Base-by-base conservation (phyloP, 2,329 filamentous ascomycete species). In the Aspergillus awamori region DNA sequence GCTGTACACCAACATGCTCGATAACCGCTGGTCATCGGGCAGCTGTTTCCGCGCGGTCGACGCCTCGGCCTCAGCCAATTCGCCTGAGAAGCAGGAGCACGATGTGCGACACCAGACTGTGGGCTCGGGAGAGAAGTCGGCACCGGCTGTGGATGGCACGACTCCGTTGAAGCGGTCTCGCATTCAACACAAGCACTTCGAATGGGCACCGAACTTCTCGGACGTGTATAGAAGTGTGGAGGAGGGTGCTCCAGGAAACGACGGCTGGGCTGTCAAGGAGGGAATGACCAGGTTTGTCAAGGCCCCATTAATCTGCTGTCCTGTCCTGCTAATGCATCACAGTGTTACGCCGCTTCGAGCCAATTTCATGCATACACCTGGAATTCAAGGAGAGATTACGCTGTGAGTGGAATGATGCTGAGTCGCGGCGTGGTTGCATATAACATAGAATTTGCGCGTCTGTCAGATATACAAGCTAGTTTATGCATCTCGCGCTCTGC, bases 211-310 rank as follows among this genome's bases (percentile, higher is more conserved):
- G 2, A 87, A 86, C 65, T 95, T 98, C 77, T 83, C 86, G 36
- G 93, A 96, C 76, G 92, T 98, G 2, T 92, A 92, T 76, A 86
- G 90, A 73, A 93, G 90, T 67, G 93, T 97, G n/a, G 87, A 93
- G 68, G 86, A 89, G 65, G 87, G 89, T 41, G 81, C 83, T 33
- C 90, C 91, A 4, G 93, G 93, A 3, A 96, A 92, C 72, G 95
- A 99, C 77, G 95, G 94, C 5, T 97, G 94, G 92, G 89, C 89
- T 38, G 91, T 99, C 24, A 90, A 90, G 74, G 88, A 96, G 74
- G 92, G 92, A 28, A 87, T 89, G 76, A 96, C 94, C 11, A 95
- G 91, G 91, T 92, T 79, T 70, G 68, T 61, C 24, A 2, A 20
- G 13, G 36, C 45, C 2, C 22, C 39, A 33, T 36, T 5, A 7